Evolutionary conservation across 2,329 filamentous ascomycete species (phyloP), one percentile per base, ranked within the genome.

Genomic region (Colletotrichum caudatum): DNA sequence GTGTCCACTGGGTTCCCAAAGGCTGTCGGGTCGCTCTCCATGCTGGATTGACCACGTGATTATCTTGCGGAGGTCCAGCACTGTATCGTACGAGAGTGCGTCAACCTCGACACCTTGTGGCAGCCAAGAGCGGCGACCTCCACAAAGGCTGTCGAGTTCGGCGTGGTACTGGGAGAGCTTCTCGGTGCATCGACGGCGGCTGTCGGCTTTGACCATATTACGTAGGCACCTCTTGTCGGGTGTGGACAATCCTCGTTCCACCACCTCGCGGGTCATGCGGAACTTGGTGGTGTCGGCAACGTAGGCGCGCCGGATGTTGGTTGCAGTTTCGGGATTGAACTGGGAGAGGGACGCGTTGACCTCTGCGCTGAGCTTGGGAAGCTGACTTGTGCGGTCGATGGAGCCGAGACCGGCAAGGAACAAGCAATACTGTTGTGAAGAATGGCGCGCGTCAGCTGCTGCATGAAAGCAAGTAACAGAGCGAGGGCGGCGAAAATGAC

Each of bases 1-100:
- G n/a, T 48, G n/a, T 48, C 46, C 46, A 20, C 46, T n/a, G 18
- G 46, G 46, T n/a, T 48, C n/a, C 46, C 46, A 48, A 9, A 48
- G 46, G 46, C 46, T 48, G 20, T n/a, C 46, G 3, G 11, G 46
- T 48, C 46, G 20, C 46, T 48, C 46, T n/a, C 46, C 46, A n/a
- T 48, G 46, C 0, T 20, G 7, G 46, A 48, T 20, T 23, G 46
- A n/a, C 46, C 46, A 48, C n/a, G 20, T 23, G n/a, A 48, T 23
- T n/a, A 48, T 48, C n/a, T 48, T 48, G 18, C 46, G 46, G 46
- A 48, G 46, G 46, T 48, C n/a, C 20, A 48, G 46, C 46, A 48
- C n/a, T 48, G 46, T 48, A 23, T 48, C 46, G 46, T 48, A 48
- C n/a, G 46, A 48, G n/a, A 48, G 20, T 48, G 46, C 8, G 8